A percentile compares a stretch with the other conserved stretches of the same genome.
These are phyloP conservation scores for Trypanosoma caninum DNA, from an alignment of 208 protist species.

Conservation along the genomic window DNA sequence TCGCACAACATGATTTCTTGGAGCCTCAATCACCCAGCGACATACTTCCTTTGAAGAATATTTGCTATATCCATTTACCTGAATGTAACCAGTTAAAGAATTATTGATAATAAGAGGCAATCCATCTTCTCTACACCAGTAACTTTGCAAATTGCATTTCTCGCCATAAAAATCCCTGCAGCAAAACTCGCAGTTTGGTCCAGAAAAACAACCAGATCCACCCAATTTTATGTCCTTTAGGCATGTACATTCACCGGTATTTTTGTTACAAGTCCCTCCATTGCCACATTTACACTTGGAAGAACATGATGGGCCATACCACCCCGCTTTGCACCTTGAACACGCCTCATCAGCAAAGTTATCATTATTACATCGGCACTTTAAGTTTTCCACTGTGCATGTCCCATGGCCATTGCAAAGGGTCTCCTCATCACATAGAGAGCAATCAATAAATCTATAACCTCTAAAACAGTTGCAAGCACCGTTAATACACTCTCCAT, in stretches of 20 bases:
- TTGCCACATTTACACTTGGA: slow-evolving; percentile 56
- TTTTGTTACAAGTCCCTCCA: slow-evolving; percentile 46
- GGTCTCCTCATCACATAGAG: slow-evolving; percentile 49
- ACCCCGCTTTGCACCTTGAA: slow-evolving; percentile 44
- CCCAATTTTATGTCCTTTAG: slow-evolving; percentile 25
- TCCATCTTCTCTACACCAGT: slow-evolving; percentile 66
- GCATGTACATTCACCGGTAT: slow-evolving; percentile 54
- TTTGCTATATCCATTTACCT: slow-evolving; percentile 51
- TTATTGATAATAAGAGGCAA: slow-evolving; percentile 36
- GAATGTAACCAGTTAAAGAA: slow-evolving; percentile 41
- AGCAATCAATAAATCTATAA: slow-evolving; percentile 64
- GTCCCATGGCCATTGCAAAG: slow-evolving; percentile 65
- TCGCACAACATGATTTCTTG: slow-evolving; percentile 23
- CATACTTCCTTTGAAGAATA: slow-evolving; percentile 59
- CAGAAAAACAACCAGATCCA: slow-evolving; percentile 50
- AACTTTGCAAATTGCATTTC: slow-evolving; percentile 54
- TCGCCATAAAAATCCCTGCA: slow-evolving; percentile 57
- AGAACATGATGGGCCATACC: slow-evolving; percentile 74
- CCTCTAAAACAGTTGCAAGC: slow-evolving; percentile 41
- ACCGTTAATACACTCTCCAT: slow-evolving; percentile 45
- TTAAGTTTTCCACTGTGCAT: slow-evolving; percentile 30
- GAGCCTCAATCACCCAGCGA: slow-evolving; percentile 48
- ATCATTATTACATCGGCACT: slow-evolving; percentile 51
- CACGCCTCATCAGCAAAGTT: slow-evolving; percentile 55
- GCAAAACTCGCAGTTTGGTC: slow-evolving; percentile 68